Evolutionary conservation across 495 filamentous ascomycete genomes (phyloP), one percentile per base, ranked within the genome.

Genomic region (Podospora pseudopauciseta): DNA sequence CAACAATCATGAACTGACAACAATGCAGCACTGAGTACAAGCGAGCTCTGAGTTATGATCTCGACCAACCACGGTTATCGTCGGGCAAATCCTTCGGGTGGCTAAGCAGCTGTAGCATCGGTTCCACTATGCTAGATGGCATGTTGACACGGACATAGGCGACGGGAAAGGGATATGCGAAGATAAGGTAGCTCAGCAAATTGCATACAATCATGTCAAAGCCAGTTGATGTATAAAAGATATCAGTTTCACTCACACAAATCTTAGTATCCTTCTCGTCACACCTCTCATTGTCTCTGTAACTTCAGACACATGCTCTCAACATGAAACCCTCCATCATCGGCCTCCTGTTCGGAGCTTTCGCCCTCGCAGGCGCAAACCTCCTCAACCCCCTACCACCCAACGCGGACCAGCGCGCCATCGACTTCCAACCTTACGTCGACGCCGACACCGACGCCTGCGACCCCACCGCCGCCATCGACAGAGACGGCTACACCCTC

Each of bases 401-500:
- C 56, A 58, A 58, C 56, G 56, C 56, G 4, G 56, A 58, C 56
- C 19, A 20, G 5, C n/a, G 23, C 56, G 56, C 56, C 16, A 20
- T 61, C 59, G 27, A 32, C 19, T 61, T 27, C 23, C 59, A 61
- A 15, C 59, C 59, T 4, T n/a, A 5, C 27, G 6, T 61, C 23
- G 59, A 61, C 59, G 1, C 13, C 28, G 59, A 61, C 59, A 61
- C 6, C 7, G 59, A 61, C 59, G 27, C 18, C 9, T 61, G 59
- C 59, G 20, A 61, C 23, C 5, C 9, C 59, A 61, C 59, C 5
- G 23, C 59, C 23, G 59, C 59, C 59, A 61, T 61, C 59, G 59
- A 32, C 59, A 5, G 6, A 20, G 18, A 61, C 59, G 59, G 59
- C 56, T n/a, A 27, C 4, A 28, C 27, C 4, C 23, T 61, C 23